phyloP scores from a whole-genome alignment of 257 asterid genomes.

The Fraxinus excelsior region DNA sequence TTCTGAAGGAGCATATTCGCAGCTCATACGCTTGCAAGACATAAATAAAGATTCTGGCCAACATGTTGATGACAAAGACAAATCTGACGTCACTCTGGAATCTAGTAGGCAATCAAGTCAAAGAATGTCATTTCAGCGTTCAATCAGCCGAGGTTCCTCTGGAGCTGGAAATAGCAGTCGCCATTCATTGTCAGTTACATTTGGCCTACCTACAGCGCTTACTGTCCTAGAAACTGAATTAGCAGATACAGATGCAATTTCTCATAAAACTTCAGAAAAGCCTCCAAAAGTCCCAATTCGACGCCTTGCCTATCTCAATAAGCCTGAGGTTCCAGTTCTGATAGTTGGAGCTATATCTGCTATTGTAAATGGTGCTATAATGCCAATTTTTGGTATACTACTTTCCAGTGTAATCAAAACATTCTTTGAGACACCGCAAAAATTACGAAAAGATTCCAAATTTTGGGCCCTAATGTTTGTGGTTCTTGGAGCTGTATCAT shows the following conservation, averaged over 20 bases:
- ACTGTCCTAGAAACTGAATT: constrained; percentile 26
- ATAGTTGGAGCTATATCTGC: constrained; percentile 50
- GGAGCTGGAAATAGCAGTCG: constrained; percentile 61
- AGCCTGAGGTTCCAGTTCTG: constrained; percentile 60
- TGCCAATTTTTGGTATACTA: constrained; percentile 58
- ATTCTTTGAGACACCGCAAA: too few relatives aligned
- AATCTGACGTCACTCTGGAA: constrained; percentile 36
- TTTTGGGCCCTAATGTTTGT: constrained; percentile 62
- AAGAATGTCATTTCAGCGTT: constrained; percentile 51
- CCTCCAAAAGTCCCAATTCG: constrained; percentile 42
- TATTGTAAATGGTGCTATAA: constrained; percentile 50
- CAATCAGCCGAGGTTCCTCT: constrained; percentile 72
- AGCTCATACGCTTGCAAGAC: constrained; percentile 62
- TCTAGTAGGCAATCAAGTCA: constrained; percentile 61
- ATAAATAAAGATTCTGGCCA: constrained; percentile 27
- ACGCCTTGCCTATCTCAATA: constrained; percentile 57
- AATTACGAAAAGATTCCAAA: constrained; percentile 48
- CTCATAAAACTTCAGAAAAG: constrained; percentile 32
- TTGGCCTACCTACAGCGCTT: constrained; percentile 49
- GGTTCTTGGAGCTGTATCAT: constrained; percentile 42
- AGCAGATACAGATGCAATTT: constrained; percentile 3
- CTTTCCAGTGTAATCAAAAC: too few relatives aligned
- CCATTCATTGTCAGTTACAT: constrained; percentile 47
- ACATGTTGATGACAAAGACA: constrained; percentile 41
- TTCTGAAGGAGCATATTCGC: constrained; percentile 61